These are phyloP conservation scores for Xylariaceae sp. DNA, from an alignment of 2,329 filamentous ascomycete genomes.

Conservation along the genomic window DNA sequence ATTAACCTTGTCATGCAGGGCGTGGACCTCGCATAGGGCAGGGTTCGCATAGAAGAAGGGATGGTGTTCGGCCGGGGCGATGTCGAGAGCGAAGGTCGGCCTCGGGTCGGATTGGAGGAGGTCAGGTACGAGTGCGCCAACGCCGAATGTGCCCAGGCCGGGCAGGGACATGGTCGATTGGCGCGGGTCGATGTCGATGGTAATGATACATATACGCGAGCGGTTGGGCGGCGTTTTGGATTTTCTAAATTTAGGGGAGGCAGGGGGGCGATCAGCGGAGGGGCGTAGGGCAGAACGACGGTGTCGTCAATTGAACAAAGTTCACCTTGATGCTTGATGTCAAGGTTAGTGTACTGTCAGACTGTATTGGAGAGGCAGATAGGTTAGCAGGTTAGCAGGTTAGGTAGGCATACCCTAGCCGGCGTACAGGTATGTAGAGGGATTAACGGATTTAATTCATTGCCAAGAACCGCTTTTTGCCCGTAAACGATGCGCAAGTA, in stretches of 20 bases:
- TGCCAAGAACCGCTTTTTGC: no score
- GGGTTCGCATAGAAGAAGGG: constrained; percentile 42
- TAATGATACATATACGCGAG: background rate
- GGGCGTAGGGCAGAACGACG: background rate
- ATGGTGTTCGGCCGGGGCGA: constrained; percentile 18
- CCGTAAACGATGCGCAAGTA: no score
- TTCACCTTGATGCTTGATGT: background rate
- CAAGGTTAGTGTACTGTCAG: no score
- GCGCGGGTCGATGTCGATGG: constrained; percentile 9
- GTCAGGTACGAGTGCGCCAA: constrained; percentile 43
- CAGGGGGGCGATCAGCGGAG: background rate
- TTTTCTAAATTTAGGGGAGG: no score
- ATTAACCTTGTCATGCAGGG: constrained; percentile 38
- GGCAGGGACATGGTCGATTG: constrained; percentile 19
- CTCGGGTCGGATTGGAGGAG: constrained; percentile 46
- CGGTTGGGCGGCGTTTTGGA: background rate
- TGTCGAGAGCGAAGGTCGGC: constrained; percentile 44
- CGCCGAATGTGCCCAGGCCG: constrained; percentile 23
- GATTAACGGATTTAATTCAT: no score
- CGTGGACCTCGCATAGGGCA: constrained; percentile 36
- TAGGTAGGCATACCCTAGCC: no score
- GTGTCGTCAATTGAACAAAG: background rate
- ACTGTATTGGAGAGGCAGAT: no score
- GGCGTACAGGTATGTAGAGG: no score
- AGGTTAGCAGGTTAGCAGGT: no score